Conservation (phyloP, 2,329 filamentous ascomycete genomes). For the Fusarium albosuccineum region DNA sequence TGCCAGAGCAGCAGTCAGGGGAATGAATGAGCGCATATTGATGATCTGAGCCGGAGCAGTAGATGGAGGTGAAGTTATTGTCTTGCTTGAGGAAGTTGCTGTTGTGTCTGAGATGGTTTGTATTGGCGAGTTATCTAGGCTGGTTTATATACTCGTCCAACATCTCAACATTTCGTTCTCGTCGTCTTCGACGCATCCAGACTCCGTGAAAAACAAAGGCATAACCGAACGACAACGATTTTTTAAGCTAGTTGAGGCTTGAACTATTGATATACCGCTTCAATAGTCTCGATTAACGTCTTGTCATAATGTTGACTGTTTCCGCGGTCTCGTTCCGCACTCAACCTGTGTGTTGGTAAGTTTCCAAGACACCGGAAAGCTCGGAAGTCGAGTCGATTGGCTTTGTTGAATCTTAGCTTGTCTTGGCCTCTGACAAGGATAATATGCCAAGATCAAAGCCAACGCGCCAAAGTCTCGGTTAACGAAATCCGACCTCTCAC, state of each 20-base stretch:
- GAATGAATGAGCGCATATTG: slow-evolving; percentile 2
- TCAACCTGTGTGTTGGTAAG: neutral
- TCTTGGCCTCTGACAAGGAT: neutral
- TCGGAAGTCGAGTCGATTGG: neutral
- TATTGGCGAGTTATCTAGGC: neutral
- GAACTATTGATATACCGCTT: slow-evolving; percentile 5
- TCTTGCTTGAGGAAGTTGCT: slow-evolving; percentile 1
- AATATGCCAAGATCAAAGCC: neutral
- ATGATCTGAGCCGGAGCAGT: neutral
- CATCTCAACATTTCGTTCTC: neutral
- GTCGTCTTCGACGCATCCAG: neutral
- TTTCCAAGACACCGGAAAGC: neutral
- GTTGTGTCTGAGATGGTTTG: neutral
- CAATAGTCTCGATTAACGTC: slow-evolving; percentile 4
- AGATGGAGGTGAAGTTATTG: slow-evolving; percentile 1
- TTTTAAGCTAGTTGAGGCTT: slow-evolving; percentile 1
- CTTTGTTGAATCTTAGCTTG: neutral
- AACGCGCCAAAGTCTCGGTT: neutral
- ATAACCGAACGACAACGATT: neutral
- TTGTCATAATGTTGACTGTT: neutral
- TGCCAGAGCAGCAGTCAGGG: neutral
- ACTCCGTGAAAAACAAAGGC: neutral
- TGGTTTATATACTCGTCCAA: neutral
- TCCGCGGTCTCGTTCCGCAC: slow-evolving; percentile 2
- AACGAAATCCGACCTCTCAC: neutral